Evolutionary conservation across 306 rosid genomes (phyloP).

Genomic region (Inga laurina): DNA sequence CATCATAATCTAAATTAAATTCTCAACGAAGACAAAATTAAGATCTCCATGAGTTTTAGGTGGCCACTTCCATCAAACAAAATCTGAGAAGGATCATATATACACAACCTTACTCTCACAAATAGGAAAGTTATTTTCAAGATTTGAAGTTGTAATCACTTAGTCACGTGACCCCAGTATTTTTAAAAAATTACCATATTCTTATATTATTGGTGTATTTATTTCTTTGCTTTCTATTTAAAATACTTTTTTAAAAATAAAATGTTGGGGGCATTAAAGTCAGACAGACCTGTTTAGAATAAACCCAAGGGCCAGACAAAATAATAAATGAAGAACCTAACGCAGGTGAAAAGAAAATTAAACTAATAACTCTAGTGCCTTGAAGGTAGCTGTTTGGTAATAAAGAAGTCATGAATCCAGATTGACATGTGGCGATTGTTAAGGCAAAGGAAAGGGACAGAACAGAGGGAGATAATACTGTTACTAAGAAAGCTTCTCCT

Average conservation of each 20-base stretch:
- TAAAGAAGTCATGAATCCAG: background rate
- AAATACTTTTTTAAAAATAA: background rate
- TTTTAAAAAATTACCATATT: background rate
- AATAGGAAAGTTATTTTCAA: too few relatives aligned
- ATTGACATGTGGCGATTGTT: slow-evolving; percentile 8
- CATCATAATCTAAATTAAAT: background rate
- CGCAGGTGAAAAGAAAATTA: background rate
- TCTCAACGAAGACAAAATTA: background rate
- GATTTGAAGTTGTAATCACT: too few relatives aligned
- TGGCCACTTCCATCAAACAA: too few relatives aligned
- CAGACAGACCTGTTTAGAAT: background rate
- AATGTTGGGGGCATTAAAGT: background rate
- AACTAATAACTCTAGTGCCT: background rate
- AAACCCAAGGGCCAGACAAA: background rate
- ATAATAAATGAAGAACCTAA: background rate
- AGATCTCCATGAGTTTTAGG: too few relatives aligned
- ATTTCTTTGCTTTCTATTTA: background rate
- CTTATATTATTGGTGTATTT: background rate
- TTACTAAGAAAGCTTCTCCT: background rate
- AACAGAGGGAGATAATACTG: background rate
- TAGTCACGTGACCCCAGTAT: too few relatives aligned
- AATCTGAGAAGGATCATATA: too few relatives aligned
- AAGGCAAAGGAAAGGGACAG: background rate
- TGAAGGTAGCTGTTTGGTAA: background rate
- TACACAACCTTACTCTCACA: too few relatives aligned